A percentile compares a stretch with the other conserved stretches of the same genome.
Conservation (phyloP, 148 eudicot genomes). For the Dysphania ambrosioides region DNA sequence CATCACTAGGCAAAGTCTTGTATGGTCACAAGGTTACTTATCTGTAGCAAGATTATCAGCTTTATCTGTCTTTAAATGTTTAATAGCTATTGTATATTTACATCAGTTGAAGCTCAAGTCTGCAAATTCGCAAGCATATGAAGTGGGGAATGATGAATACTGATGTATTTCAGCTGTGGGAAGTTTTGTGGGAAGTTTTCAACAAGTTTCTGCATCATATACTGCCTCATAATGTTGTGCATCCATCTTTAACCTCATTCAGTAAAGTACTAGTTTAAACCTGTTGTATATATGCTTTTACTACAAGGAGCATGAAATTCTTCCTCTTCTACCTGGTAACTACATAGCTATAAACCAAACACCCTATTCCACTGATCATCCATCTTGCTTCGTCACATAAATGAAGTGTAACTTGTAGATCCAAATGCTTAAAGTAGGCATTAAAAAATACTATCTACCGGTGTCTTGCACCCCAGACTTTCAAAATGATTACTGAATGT, state of each 20-base stretch:
- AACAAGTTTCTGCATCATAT: conserved; percentile 53
- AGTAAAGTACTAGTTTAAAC: not conserved
- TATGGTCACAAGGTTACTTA: no score
- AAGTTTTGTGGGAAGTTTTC: conserved; percentile 71
- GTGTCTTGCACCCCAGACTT: not conserved
- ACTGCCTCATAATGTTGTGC: conserved; percentile 66
- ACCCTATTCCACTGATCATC: not conserved
- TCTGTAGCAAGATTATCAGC: no score
- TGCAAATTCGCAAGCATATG: no score
- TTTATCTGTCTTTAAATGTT: no score
- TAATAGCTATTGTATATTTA: no score
- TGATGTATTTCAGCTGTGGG: no score
- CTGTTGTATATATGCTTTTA: conserved; percentile 44
- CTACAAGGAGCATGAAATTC: conserved; percentile 78
- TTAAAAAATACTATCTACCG: not conserved
- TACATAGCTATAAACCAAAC: not conserved
- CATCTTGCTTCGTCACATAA: not conserved
- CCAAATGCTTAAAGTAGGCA: not conserved
- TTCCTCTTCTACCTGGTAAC: conserved; percentile 83
- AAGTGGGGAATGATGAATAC: no score
- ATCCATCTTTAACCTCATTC: not conserved
- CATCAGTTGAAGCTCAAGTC: no score
- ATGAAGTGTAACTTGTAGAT: not conserved
- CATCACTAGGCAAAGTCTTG: no score
- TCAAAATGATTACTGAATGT: no score